Conservation (phyloP, 2,329 filamentous ascomycete species). For the Verticillium nubilum region DNA sequence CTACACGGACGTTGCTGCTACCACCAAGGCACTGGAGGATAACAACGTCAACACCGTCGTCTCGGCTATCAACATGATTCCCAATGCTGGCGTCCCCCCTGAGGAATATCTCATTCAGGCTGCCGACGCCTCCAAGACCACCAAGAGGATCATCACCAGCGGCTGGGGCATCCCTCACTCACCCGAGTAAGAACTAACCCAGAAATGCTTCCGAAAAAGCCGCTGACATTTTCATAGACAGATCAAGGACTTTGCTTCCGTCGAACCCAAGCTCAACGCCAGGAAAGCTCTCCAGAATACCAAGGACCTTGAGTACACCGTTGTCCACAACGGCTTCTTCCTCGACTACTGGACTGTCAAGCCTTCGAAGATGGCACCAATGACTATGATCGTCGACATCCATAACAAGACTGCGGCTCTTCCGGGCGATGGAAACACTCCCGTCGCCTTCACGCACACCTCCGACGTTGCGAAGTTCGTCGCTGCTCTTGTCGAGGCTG, state of each 20-base stretch:
- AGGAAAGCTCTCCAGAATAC: constrained; percentile 19
- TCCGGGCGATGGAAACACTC: constrained; percentile 38
- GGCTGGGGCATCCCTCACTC: constrained; percentile 30
- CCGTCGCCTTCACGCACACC: constrained; percentile 40
- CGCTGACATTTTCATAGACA: not conserved
- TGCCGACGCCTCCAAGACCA: constrained; percentile 28
- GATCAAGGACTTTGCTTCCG: not conserved
- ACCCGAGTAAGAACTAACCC: constrained; percentile 17
- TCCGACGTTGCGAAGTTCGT: constrained; percentile 42
- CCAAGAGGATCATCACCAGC: constrained; percentile 35
- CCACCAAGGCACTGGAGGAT: constrained; percentile 18
- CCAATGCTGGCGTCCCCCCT: constrained; percentile 18
- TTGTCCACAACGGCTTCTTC: constrained; percentile 34
- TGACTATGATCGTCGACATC: constrained; percentile 37
- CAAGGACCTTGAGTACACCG: constrained; percentile 27
- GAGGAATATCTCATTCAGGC: constrained; percentile 38
- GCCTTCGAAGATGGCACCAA: constrained; percentile 29
- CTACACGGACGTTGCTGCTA: constrained; percentile 16
- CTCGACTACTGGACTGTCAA: constrained; percentile 37
- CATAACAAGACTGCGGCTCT: constrained; percentile 36
- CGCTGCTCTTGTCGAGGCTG: constrained; percentile 29
- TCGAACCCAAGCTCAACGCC: constrained; percentile 1
- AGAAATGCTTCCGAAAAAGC: not conserved
- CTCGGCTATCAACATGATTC: constrained; percentile 29
- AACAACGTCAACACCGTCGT: constrained; percentile 38